phyloP scores from a whole-genome alignment of 2,329 filamentous ascomycete genomes.

The Talaromyces funiculosus region DNA sequence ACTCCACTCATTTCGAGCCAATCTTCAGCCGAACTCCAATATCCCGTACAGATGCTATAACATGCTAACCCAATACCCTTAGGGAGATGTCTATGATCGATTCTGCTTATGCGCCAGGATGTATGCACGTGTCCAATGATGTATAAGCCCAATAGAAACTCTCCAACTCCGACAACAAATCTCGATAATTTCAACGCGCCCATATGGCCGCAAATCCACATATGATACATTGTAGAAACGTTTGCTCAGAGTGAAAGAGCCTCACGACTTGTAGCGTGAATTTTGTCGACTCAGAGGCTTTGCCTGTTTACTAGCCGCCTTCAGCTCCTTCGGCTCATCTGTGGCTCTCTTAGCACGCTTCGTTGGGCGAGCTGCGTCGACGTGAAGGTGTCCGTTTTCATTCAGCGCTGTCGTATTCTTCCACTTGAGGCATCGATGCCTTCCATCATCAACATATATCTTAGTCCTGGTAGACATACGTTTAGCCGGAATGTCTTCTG shows the following conservation, averaged over 20 bases:
- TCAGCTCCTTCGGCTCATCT: conserved; percentile 36
- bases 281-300: conserved; percentile 49
- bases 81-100: conserved; percentile 1
- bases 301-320: conserved; percentile 42
- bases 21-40: neutral
- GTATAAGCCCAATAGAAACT: neutral
- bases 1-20: neutral
- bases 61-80: neutral
- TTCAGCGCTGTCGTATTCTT: conserved; percentile 56
- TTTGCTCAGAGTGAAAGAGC: neutral
- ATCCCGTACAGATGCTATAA: neutral
- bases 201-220: neutral
- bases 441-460: conserved; percentile 51
- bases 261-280: conserved; percentile 39
- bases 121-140: neutral
- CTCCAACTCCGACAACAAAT: neutral
- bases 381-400: conserved; percentile 56
- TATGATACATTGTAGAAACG: neutral
- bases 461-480: conserved; percentile 61
- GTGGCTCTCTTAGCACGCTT: conserved; percentile 44
- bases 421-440: conserved; percentile 60
- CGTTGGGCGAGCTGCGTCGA: conserved; percentile 50
- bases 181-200: neutral
- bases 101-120: neutral
- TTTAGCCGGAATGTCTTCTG: conserved; percentile 41